A percentile compares a stretch with the other conserved stretches of the same genome.
phyloP scores from a whole-genome alignment of 306 rosid species.

The Canavalia gladiata region DNA sequence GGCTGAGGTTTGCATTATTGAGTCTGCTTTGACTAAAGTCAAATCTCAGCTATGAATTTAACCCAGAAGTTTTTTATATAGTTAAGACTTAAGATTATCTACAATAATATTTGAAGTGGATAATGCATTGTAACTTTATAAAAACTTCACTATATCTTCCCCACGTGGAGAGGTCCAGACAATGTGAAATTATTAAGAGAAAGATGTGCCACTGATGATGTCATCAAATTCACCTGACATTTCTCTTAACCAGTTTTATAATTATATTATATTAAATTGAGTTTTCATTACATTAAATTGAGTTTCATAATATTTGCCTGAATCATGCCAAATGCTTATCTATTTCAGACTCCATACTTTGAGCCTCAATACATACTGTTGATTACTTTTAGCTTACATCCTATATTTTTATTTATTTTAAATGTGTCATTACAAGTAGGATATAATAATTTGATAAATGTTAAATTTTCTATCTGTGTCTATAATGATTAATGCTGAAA shows the following conservation, averaged over 20 bases:
- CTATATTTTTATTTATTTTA: background rate
- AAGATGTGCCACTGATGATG: constrained; percentile 57
- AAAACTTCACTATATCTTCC: background rate
- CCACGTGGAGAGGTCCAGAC: constrained; percentile 51
- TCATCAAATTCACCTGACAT: constrained; percentile 53
- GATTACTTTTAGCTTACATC: background rate
- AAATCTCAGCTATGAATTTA: background rate
- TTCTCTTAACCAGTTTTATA: background rate
- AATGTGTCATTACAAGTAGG: too few species aligned
- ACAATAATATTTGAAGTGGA: background rate
- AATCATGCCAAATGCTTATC: background rate
- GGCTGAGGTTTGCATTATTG: background rate
- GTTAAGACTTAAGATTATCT: background rate
- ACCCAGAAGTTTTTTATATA: background rate
- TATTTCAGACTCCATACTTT: background rate
- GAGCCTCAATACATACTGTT: background rate
- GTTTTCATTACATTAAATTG: constrained; percentile 33
- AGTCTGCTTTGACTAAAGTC: background rate
- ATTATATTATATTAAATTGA: background rate
- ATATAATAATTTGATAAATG: background rate
- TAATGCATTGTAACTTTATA: background rate
- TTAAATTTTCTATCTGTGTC: background rate
- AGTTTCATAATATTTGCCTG: background rate
- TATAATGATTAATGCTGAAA: constrained; percentile 2
- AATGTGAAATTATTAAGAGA: constrained; percentile 58